These are phyloP conservation scores for Paspalum notatum DNA, from an alignment of 176 grass and related monocot genomes.

Conservation along the genomic window DNA sequence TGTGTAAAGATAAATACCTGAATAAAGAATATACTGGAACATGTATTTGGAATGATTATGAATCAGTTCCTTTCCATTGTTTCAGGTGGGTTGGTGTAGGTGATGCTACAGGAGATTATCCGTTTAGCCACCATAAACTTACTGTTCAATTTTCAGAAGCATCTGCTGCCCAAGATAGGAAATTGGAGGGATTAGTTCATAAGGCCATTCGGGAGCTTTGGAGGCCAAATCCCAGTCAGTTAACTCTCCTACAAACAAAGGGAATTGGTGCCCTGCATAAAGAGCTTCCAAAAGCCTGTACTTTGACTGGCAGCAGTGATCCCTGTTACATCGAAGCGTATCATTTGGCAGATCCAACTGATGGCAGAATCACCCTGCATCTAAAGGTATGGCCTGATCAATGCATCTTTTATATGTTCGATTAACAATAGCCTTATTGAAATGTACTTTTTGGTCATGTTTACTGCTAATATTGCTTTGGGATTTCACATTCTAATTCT, in stretches of 20 bases:
- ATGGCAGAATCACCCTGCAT: slow-evolving; percentile 92
- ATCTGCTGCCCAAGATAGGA: slow-evolving; percentile 88
- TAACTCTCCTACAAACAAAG: slow-evolving; percentile 85
- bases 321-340: slow-evolving; percentile 97
- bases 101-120: slow-evolving; percentile 92
- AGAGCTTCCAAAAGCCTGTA: slow-evolving; percentile 78
- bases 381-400: slow-evolving; percentile 65
- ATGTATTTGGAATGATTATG: too few relatives aligned
- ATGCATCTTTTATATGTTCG: slow-evolving; percentile 27
- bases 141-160: slow-evolving; percentile 94
- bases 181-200: slow-evolving; percentile 97
- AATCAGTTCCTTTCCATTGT: too few relatives aligned
- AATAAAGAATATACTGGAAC: neutral
- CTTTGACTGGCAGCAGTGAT: slow-evolving; percentile 86
- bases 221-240: slow-evolving; percentile 73
- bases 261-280: slow-evolving; percentile 74
- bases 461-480: slow-evolving; percentile 20
- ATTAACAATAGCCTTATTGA: slow-evolving; percentile 5
- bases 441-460: slow-evolving; percentile 4
- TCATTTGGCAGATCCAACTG: slow-evolving; percentile 89
- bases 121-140: slow-evolving; percentile 98
- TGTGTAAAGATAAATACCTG: neutral
- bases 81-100: slow-evolving; percentile 92
- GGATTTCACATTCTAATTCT: neutral
- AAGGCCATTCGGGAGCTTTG: slow-evolving; percentile 97